phyloP scores from a whole-genome alignment of 2,329 filamentous ascomycete species.

The Colletotrichum simmondsii region DNA sequence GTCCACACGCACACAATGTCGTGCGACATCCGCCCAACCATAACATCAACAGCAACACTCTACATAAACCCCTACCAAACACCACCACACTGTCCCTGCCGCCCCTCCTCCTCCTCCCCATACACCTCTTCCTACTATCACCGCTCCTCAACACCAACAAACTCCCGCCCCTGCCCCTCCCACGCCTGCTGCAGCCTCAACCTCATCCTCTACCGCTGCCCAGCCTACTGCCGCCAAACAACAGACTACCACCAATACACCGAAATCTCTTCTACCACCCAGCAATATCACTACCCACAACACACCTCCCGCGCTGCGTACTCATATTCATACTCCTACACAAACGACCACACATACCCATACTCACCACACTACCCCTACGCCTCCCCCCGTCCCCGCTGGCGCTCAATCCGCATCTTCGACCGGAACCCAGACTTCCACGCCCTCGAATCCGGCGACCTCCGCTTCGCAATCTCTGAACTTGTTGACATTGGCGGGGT shows the following conservation, averaged over 20 bases:
- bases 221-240: slow-evolving; percentile 1
- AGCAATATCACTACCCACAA: background rate
- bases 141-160: slow-evolving; percentile 33
- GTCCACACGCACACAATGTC: slow-evolving; percentile 40
- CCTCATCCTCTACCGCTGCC: slow-evolving; percentile 35
- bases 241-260: slow-evolving; percentile 25
- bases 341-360: slow-evolving; percentile 32
- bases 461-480: slow-evolving; percentile 17
- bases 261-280: background rate
- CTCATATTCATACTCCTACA: slow-evolving; percentile 18
- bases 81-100: slow-evolving; percentile 38
- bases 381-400: background rate
- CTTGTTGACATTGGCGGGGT: slow-evolving; percentile 24
- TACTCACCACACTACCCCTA: background rate
- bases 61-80: slow-evolving; percentile 39
- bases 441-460: slow-evolving; percentile 1
- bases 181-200: slow-evolving; percentile 43
- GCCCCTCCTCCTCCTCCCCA: background rate
- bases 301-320: slow-evolving; percentile 35
- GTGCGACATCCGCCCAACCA: slow-evolving; percentile 43
- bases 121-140: background rate
- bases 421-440: slow-evolving; percentile 23
- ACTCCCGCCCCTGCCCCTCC: slow-evolving; percentile 36
- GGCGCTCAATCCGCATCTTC: slow-evolving; percentile 23
- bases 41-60: slow-evolving; percentile 38